Evolutionary conservation across 257 asterid genomes (phyloP), one percentile per base, ranked within the genome.

Genomic region (Agastache rugosa): DNA sequence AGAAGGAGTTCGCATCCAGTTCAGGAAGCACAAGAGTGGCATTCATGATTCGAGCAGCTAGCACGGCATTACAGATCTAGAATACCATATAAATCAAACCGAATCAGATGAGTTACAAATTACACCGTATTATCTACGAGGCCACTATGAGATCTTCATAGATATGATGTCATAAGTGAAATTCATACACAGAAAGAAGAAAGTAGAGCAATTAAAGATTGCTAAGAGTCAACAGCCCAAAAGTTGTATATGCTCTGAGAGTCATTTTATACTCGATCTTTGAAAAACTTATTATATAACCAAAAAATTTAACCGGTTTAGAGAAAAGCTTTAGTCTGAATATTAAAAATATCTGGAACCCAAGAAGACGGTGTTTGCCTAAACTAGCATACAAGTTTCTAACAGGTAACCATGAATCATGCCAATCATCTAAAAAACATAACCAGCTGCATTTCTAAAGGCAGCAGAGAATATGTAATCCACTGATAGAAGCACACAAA

Each of bases 21-120:
- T 94, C 99, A 70, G 99, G 99, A 73, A 94, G 91, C 81, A 92
- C 98, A 55, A 94, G 88, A 58, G 97, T 94, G 41, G 98, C 99
- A 84, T 94, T 92, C 98, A 94, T 89, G 79, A 94, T 92, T 78
- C 97, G 84, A 56, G 98, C 99, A 87, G 99, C 98, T 73, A 94
- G 92, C 78, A 94, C 99, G 68, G 98, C 97, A 82, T 94, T 94
- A 76, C 97, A 90, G 73, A 94, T 94, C 98, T 94, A 83, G 69
- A 76, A 78, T 55, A 76, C 17, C 74, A 85, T 69, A 83, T 67
- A 45, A 16, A 67, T 10, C 6, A 45, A 16, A 67, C 12, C 6
- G 25, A 63, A 80, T 85, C 69, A 82, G 69, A 75, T 69, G 64
- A 37, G 73, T 64, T 76, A 71, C 29, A 35, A 70, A 50, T 37